Evolutionary conservation across 495 filamentous ascomycete genomes (phyloP), one percentile per base, ranked within the genome.

Genomic region (Jackrogersella multiformis): DNA sequence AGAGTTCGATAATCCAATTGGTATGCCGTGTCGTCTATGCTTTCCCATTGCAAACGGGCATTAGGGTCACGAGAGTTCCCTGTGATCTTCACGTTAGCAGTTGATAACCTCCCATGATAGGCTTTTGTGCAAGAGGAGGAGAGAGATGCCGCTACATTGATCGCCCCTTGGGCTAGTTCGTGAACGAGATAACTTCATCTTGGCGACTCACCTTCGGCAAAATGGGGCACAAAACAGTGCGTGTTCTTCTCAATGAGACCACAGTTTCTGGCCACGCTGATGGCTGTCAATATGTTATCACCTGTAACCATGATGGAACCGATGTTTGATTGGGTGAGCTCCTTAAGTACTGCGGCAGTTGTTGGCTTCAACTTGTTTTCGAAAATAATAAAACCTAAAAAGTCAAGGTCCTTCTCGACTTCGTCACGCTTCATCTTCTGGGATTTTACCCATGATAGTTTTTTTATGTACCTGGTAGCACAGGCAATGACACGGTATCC

Each of bases 401-500:
- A 97, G 15, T 91, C 86, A 3, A 99, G 83, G 60, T 88, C 82
- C 1, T 84, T 87, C 74, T 99, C 96, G 15, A 91, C 93, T 39
- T 97, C 90, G 10, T 85, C 76, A 10, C 96, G 90, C 56, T 87
- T 91, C 87, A 98, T 92, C 78, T 95, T 97, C 73, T 97, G 93
- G 10, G 92, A 89, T 74, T 93, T 96, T 58, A 94, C 88, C 95
- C 93, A 97, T 67, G 89, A 93, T 16, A 97, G 80, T 68, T 91
- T 95, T 45, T 83, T 84, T 51, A 97, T 86, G 72, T 94, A 89
- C 77, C 92, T 97, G 2, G 91, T 90, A 2, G 96, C 96, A 75
- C 94, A 97, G 2, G 88, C 96, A 77, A 99, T 99, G n/a, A 99
- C 96, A 65, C 96, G 89, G 76, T 92, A 99, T 34, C 96, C 96